Conservation (phyloP, 73 alveolate species). For the Uronychia setigera region DNA sequence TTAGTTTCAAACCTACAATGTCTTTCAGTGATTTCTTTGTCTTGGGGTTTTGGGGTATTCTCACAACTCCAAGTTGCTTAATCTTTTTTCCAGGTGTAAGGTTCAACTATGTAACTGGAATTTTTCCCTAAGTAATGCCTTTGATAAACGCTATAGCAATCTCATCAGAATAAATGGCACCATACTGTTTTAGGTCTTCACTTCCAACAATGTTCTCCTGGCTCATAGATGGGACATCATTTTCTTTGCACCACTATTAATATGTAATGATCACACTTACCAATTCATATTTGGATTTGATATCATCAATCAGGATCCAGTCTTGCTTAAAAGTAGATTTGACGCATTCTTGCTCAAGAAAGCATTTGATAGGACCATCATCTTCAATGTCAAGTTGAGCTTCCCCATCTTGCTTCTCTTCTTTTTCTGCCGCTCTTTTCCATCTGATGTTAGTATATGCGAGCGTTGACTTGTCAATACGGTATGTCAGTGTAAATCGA, state of each 20-base stretch:
- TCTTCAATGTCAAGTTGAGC: no score
- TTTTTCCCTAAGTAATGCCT: neutral
- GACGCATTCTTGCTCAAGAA: no score
- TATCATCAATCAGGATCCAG: conserved; percentile 12
- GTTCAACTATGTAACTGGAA: neutral
- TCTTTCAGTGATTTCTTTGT: neutral
- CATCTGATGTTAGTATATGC: conserved; percentile 29
- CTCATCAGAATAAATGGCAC: neutral
- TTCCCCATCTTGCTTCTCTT: no score
- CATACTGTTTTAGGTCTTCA: neutral
- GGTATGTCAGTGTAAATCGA: neutral
- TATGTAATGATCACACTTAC: neutral
- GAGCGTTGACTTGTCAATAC: conserved; percentile 7
- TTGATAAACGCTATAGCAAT: neutral
- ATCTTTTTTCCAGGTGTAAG: neutral
- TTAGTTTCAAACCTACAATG: neutral
- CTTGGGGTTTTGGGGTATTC: conserved; percentile 12
- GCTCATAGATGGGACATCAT: neutral
- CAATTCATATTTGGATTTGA: conserved; percentile 12
- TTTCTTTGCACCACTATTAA: neutral
- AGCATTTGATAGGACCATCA: no score
- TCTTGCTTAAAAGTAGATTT: neutral
- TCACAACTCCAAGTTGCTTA: conserved; percentile 2
- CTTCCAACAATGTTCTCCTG: neutral
- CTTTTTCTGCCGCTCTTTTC: conserved; percentile 16